Evolutionary conservation across 192 early-diverging fungal species (phyloP), one percentile per base, ranked within the genome.

Genomic region (Umbelopsis sp.): DNA sequence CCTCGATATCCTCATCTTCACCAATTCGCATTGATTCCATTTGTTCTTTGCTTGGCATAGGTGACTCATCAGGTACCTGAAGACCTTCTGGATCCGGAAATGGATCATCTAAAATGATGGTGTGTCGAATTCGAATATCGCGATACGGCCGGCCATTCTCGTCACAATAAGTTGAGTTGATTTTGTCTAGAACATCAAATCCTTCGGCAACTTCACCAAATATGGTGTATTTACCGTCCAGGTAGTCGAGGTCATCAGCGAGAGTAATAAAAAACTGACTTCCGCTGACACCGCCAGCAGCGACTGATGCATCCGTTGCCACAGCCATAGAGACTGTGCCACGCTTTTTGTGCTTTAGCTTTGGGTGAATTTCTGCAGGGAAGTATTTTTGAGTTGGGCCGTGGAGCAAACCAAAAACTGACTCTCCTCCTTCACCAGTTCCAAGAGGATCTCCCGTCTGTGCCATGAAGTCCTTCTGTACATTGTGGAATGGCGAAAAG

Each of bases 141-240:
- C 88, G 82, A 71, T 88, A 93, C 0, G 95, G 97, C 65, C 95
- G 80, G 38, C 87, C 87, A 0, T 82, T 71, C 0, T 86, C 83
- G 71, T 98, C 97, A 45, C 88, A 89, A 43, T 89, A 86, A 0
- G 85, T 79, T 4, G 72, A 74, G 67, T 93, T 95, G 47, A 97
- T 87, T 71, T 88, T 81, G 38, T 97, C 94, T 11, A 98, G 69
- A 9, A 91, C 86, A 34, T 97, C 96, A 56, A 94, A 78, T 0
- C 97, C 97, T 79, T 99, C 97, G 0, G 91, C 94, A 3, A 96
- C 89, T 53, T 90, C 81, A 1, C 95, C 95, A 87, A 96, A 96
- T 20, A 95, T 86, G 20, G 92, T 93, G 32, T 93, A 91, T 41
- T 92, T 90, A 22, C 91, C 90, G 69, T 96, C 90, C 31, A 96